These are phyloP conservation scores for Cucumis melo DNA, from an alignment of 306 rosid genomes.

Conservation along the genomic window DNA sequence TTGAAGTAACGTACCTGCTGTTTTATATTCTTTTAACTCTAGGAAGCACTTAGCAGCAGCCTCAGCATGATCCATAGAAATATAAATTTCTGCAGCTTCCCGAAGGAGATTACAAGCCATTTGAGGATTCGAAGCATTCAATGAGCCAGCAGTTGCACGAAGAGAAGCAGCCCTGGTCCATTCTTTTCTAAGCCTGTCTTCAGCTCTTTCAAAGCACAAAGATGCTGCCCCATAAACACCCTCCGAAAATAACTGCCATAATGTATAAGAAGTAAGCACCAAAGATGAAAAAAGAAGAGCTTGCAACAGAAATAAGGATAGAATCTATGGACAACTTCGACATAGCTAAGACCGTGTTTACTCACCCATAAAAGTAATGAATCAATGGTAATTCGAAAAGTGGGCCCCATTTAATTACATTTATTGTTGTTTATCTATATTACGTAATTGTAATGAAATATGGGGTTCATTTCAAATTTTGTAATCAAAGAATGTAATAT, in stretches of 20 bases:
- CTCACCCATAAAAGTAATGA: too few species aligned
- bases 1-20: constrained; percentile 37
- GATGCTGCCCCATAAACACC: constrained; percentile 55
- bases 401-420: too few species aligned
- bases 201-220: constrained; percentile 69
- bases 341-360: background rate
- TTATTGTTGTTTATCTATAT: too few species aligned
- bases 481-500: too few species aligned
- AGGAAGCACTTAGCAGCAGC: constrained; percentile 50
- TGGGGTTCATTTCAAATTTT: too few species aligned
- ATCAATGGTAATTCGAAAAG: too few species aligned
- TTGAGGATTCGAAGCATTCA: constrained; percentile 26
- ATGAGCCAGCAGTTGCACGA: constrained; percentile 27
- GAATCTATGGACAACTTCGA: background rate
- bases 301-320: background rate
- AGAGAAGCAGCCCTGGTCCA: constrained; percentile 62
- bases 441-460: too few species aligned
- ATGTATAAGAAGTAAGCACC: background rate
- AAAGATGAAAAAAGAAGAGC: background rate
- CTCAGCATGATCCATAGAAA: constrained; percentile 41
- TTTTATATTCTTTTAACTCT: constrained; percentile 52
- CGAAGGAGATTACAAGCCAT: constrained; percentile 35
- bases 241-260: constrained; percentile 44
- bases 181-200: constrained; percentile 43
- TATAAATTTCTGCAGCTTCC: constrained; percentile 67